Base-by-base conservation (phyloP, 2,329 filamentous ascomycete species). In the Cytospora paraplurivora region DNA sequence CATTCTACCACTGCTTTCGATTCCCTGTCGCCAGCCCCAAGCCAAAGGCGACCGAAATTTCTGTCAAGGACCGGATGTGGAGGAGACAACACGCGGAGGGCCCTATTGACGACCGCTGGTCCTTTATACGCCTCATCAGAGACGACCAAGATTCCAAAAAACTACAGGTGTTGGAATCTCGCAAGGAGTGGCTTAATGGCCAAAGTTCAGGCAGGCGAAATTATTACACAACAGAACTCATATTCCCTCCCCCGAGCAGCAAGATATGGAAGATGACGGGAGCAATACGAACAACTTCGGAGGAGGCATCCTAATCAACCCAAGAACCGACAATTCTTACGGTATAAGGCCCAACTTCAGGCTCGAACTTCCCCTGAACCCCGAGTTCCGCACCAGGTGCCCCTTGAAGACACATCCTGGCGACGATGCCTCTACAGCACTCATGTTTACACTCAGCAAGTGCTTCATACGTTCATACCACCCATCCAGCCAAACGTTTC, bases 31-130 rank as follows among this genome's bases (percentile, higher is more conserved):
- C 78, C 37, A 72, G 76, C 2, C 78, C 81, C n/a, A 73, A 75
- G 34, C 69, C 72, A 10, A 72, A 72, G 1, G 72, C 70, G 8
- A 67, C 79, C n/a, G 76, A 82, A 66, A 72, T 73, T 41, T 76
- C 77, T 66, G 75, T 77, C n/a, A 79, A 80, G 61, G 70, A 73
- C 51, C 75, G 77, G 21, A 80, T 88, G 52, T 92, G 87, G 83
- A 81, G 89, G 8, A 83, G 89, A 17, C 81, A 88, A 56, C 87
- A 91, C 68, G 77, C 77, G 34, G 89, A 93, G 72, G 90, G 90
- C 0, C 84, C 88, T 0, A 86, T 92, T 17, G 89, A 93, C 68
- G 87, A 92, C 68, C 83, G 88, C 3, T 93, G 90, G 89, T 88
- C 85, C 0, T 84, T 86, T 63, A 76, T 93, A 4, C 82, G 82